Evolutionary conservation across 768 basidiomycete species (phyloP).

Genomic region (Podaxis sp.): DNA sequence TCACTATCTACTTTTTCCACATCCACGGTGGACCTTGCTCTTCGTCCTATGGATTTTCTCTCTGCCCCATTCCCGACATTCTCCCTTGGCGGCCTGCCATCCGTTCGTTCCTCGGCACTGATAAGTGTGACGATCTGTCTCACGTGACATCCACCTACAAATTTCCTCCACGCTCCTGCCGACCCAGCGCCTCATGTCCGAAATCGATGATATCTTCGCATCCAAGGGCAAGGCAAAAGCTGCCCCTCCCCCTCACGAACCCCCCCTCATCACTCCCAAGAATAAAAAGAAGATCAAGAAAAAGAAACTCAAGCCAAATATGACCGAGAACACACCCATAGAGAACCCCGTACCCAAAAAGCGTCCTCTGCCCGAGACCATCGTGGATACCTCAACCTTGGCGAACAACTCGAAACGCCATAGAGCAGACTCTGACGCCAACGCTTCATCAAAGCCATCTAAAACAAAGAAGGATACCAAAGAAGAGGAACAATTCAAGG

Average conservation of each 20-base stretch:
- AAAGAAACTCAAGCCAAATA: conserved; percentile 25
- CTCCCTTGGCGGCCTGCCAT: not conserved
- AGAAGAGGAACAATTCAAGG: conserved; percentile 56
- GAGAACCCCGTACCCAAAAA: conserved; percentile 26
- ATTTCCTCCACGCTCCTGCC: not conserved
- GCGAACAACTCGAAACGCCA: conserved; percentile 34
- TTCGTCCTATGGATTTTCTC: not conserved
- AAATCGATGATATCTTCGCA: conserved; percentile 87
- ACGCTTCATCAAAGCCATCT: conserved; percentile 11
- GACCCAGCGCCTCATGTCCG: conserved; percentile 47
- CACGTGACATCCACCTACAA: conserved; percentile 17
- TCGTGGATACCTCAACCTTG: conserved; percentile 61
- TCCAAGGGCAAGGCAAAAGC: conserved; percentile 40
- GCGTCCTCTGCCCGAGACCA: conserved; percentile 54
- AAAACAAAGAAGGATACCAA: conserved; percentile 27
- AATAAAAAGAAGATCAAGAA: conserved; percentile 50
- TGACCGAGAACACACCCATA: conserved; percentile 8
- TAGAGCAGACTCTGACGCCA: conserved; percentile 28
- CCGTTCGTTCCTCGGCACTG: not conserved
- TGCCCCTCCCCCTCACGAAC: conserved; percentile 20
- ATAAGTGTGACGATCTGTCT: not conserved
- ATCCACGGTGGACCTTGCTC: not conserved
- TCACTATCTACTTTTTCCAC: not conserved
- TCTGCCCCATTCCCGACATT: conserved; percentile 1
- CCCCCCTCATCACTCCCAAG: conserved; percentile 29